Conservation (phyloP, 352 stramenopile species). For the Phytophthora cactorum region DNA sequence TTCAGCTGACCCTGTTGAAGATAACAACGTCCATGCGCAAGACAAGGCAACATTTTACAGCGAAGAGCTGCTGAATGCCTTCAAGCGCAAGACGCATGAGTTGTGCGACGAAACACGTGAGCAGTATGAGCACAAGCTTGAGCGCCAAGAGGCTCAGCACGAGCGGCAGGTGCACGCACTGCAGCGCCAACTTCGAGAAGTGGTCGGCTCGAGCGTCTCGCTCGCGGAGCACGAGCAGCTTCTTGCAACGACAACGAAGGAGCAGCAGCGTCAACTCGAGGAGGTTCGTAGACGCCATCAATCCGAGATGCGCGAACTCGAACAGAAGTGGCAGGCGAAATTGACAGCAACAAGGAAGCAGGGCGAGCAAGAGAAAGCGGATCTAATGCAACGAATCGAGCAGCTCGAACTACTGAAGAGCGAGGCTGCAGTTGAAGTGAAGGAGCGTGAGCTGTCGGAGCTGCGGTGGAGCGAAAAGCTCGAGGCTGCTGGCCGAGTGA, state of each 20-base stretch:
- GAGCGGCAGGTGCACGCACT: slow-evolving; percentile 49
- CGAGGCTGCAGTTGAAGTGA: slow-evolving; percentile 25
- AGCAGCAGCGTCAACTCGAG: slow-evolving; percentile 34
- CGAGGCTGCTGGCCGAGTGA: slow-evolving; percentile 8
- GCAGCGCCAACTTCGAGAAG: slow-evolving; percentile 50
- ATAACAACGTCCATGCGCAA: not conserved
- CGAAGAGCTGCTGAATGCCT: slow-evolving; percentile 22
- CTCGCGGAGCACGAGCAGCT: slow-evolving; percentile 59
- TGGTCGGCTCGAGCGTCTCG: slow-evolving; percentile 55
- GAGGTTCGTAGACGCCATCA: slow-evolving; percentile 28
- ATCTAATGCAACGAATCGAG: slow-evolving; percentile 39
- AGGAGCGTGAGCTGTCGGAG: slow-evolving; percentile 25
- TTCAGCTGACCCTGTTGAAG: not conserved
- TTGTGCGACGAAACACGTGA: slow-evolving; percentile 62
- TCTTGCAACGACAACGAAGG: slow-evolving; percentile 27
- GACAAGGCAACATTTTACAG: slow-evolving; percentile 13
- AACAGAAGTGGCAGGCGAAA: slow-evolving; percentile 35
- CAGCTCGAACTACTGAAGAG: slow-evolving; percentile 48
- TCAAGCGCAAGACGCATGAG: slow-evolving; percentile 53
- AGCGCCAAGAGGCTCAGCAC: slow-evolving; percentile 47
- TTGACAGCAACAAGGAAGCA: slow-evolving; percentile 21
- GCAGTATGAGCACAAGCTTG: slow-evolving; percentile 59
- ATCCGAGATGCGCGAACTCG: slow-evolving; percentile 33
- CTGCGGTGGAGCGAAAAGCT: slow-evolving; percentile 23
- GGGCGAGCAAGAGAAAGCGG: slow-evolving; percentile 17